These are phyloP conservation scores for Claviceps africana DNA, from an alignment of 2,329 filamentous ascomycete species.

Conservation along the genomic window DNA sequence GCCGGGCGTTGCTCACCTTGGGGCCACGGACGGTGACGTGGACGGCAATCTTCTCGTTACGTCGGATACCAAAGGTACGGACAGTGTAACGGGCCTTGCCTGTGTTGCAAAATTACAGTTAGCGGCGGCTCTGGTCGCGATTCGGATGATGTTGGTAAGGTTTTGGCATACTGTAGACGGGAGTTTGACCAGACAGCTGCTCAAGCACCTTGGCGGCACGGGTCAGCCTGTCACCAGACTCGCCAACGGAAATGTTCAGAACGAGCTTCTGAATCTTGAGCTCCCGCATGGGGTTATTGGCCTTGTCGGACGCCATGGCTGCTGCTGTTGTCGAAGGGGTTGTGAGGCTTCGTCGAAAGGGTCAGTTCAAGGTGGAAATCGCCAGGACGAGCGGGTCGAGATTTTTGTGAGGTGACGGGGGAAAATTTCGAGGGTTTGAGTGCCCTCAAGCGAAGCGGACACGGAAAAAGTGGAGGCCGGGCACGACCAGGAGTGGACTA, in stretches of 20 bases:
- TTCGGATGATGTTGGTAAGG: not conserved
- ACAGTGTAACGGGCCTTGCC: slow-evolving; percentile 99
- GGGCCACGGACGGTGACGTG: slow-evolving; percentile 99
- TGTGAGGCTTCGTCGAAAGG: slow-evolving; percentile 22
- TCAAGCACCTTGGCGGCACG: slow-evolving; percentile 99
- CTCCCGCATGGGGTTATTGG: slow-evolving; percentile 97
- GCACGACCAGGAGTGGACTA: slow-evolving; percentile 11
- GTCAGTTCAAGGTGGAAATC: slow-evolving; percentile 13
- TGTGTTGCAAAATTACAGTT: slow-evolving; percentile 26
- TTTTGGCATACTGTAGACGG: slow-evolving; percentile 79
- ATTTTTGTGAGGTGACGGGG: slow-evolving; percentile 23
- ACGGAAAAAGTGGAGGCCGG: slow-evolving; percentile 12
- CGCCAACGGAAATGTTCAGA: slow-evolving; percentile 98
- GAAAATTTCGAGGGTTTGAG: slow-evolving; percentile 28
- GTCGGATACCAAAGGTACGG: slow-evolving; percentile 99
- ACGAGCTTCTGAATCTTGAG: slow-evolving; percentile 99
- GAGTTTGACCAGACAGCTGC: slow-evolving; percentile 98
- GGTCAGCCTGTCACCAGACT: slow-evolving; percentile 99
- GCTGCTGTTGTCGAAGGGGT: slow-evolving; percentile 23
- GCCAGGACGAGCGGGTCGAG: slow-evolving; percentile 9
- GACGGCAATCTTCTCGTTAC: slow-evolving; percentile 99
- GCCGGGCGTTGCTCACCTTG: slow-evolving; percentile 31
- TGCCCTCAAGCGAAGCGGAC: slow-evolving; percentile 22
- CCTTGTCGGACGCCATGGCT: slow-evolving; percentile 59
- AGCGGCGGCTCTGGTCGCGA: slow-evolving; percentile 5